Evolutionary conservation across 1,139 yeast species (phyloP).

Genomic region (Taphrina confusa): DNA sequence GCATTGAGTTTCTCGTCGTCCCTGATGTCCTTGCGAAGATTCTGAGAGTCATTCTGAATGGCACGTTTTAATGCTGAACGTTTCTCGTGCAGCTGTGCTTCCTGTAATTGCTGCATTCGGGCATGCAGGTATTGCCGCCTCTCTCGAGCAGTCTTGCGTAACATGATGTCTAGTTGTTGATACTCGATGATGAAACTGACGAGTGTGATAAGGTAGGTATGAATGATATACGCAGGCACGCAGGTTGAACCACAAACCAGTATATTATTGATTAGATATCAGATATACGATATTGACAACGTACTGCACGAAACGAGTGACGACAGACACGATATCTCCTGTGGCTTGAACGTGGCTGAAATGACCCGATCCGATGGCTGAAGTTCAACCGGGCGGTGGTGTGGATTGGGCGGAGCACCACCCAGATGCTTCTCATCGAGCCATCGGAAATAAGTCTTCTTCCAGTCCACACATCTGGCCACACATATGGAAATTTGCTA

Average conservation of each 20-base stretch:
- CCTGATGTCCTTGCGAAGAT: slow-evolving; percentile 77
- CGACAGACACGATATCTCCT: no score
- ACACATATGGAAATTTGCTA: no score
- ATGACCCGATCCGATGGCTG: no score
- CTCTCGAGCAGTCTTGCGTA: slow-evolving; percentile 89
- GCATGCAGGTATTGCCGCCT: slow-evolving; percentile 89
- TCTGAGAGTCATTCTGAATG: slow-evolving; percentile 83
- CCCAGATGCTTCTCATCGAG: no score
- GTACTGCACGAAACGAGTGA: no score
- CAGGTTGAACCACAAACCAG: no score
- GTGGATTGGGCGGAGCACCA: no score
- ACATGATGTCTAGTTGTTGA: slow-evolving; percentile 15
- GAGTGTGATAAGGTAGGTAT: background rate
- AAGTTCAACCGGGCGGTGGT: no score
- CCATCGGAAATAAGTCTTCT: no score
- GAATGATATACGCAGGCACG: background rate
- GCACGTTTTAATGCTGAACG: slow-evolving; percentile 85
- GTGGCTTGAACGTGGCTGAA: no score
- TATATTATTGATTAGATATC: no score
- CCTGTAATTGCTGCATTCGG: slow-evolving; percentile 86
- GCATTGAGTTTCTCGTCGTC: slow-evolving; percentile 80
- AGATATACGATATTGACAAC: background rate
- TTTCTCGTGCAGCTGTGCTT: slow-evolving; percentile 79
- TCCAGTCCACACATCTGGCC: no score
- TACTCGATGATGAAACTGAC: background rate